Percentiles rank a stretch among this genome's conserved stretches.
These are phyloP conservation scores for Megacollybia marginata DNA, from an alignment of 768 basidiomycete genomes.

Conservation along the genomic window DNA sequence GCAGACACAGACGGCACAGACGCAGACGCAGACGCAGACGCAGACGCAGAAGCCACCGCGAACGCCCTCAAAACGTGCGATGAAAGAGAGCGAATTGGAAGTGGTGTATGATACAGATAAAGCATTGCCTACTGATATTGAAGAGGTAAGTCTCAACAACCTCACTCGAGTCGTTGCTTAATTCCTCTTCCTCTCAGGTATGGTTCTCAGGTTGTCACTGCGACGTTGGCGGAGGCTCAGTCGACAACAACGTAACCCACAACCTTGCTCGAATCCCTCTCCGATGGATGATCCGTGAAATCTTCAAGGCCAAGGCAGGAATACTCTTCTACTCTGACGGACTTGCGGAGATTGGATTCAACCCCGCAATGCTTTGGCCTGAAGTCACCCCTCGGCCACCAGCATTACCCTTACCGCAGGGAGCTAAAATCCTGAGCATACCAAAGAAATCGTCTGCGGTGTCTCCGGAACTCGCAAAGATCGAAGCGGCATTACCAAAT, in stretches of 20 bases:
- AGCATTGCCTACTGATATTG: conserved; percentile 14
- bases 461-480: background rate
- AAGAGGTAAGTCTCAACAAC: conserved; percentile 25
- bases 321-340: conserved; percentile 47
- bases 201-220: conserved; percentile 26
- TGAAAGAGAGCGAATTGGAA: conserved; percentile 1
- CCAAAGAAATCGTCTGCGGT: conserved; percentile 2
- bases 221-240: conserved; percentile 48
- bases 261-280: conserved; percentile 45
- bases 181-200: background rate
- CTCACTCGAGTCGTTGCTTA: background rate
- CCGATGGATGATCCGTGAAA: conserved; percentile 68
- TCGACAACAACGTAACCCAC: conserved; percentile 29
- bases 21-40: background rate
- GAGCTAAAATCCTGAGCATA: conserved; percentile 14
- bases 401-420: conserved; percentile 16
- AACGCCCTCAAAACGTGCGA: background rate
- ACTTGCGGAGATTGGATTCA: conserved; percentile 37
- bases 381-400: conserved; percentile 29
- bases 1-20: background rate
- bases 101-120: conserved; percentile 1
- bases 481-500: background rate
- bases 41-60: background rate
- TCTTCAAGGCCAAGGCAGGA: conserved; percentile 46
- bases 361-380: conserved; percentile 39